Conservation (phyloP, 176 grass and related monocot species). For the Eleusine indica region DNA sequence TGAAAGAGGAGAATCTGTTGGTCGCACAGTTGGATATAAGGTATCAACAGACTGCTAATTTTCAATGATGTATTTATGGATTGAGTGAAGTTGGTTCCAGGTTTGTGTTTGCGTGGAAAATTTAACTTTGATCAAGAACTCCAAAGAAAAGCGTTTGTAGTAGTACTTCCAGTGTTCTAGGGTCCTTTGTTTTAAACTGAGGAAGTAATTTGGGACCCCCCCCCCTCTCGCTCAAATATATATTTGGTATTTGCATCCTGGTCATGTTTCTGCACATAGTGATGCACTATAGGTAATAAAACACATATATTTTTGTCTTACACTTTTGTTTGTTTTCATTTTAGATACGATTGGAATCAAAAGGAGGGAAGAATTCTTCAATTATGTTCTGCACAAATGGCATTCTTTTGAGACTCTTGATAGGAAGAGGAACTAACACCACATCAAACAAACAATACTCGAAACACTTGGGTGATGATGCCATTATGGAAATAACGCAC, state of each 20-base stretch:
- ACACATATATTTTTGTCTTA: neutral
- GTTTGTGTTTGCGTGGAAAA: neutral
- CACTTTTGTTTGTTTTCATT: conserved; percentile 24
- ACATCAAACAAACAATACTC: conserved; percentile 41
- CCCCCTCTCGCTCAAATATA: conserved; percentile 12
- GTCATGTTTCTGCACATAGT: neutral
- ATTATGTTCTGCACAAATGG: conserved; percentile 98
- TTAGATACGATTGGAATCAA: conserved; percentile 93
- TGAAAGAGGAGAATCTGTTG: conserved; percentile 92
- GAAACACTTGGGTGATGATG: conserved; percentile 48
- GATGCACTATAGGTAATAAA: neutral
- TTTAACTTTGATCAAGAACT: neutral
- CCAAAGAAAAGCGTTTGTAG: neutral
- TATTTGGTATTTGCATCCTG: conserved; percentile 2
- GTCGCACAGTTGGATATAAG: conserved; percentile 96
- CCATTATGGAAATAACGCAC: conserved; percentile 76
- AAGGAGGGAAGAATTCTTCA: conserved; percentile 90
- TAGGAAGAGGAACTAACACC: conserved; percentile 69
- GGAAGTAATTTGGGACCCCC: conserved; percentile 2
- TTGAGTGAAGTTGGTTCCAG: neutral
- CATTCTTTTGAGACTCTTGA: conserved; percentile 83
- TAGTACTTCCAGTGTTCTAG: neutral
- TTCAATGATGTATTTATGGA: conserved; percentile 35
- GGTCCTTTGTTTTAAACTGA: conserved; percentile 5
- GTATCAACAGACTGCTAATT: conserved; percentile 46